Evolutionary conservation across 768 basidiomycete species (phyloP).

Genomic region (Calocera viscosa): DNA sequence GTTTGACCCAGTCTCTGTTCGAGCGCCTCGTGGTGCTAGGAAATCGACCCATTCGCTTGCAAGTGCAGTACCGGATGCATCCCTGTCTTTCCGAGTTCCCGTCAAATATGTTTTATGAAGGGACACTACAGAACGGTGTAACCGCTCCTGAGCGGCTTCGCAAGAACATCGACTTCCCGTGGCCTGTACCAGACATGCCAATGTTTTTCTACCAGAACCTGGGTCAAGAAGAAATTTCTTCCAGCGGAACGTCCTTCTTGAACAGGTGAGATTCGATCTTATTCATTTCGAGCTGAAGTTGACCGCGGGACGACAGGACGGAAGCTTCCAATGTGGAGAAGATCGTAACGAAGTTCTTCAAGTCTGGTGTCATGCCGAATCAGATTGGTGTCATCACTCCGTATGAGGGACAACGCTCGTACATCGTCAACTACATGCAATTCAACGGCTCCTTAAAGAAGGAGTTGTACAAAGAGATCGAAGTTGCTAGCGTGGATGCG

Average conservation of each 20-base stretch:
- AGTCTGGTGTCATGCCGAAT: conserved; percentile 85
- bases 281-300: not conserved
- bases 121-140: conserved; percentile 95
- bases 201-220: conserved; percentile 99
- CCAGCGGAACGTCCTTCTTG: conserved; percentile 94
- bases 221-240: conserved; percentile 97
- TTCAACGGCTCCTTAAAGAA: conserved; percentile 99
- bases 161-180: conserved; percentile 98
- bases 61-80: conserved; percentile 99
- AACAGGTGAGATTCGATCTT: conserved; percentile 51
- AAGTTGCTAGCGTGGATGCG: conserved; percentile 96
- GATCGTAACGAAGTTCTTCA: conserved; percentile 99
- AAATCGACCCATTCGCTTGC: conserved; percentile 93
- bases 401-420: conserved; percentile 96
- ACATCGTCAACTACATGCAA: conserved; percentile 99
- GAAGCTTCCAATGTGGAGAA: conserved; percentile 99
- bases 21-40: conserved; percentile 91
- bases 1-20: conserved; percentile 93
- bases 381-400: conserved; percentile 99
- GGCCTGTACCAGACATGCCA: conserved; percentile 92
- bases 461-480: conserved; percentile 98
- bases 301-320: conserved; percentile 43
- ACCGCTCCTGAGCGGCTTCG: conserved; percentile 93
- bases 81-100: conserved; percentile 98
- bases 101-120: conserved; percentile 99